These are phyloP conservation scores for Boletus coccyginus DNA, from an alignment of 768 basidiomycete genomes.

Conservation along the genomic window DNA sequence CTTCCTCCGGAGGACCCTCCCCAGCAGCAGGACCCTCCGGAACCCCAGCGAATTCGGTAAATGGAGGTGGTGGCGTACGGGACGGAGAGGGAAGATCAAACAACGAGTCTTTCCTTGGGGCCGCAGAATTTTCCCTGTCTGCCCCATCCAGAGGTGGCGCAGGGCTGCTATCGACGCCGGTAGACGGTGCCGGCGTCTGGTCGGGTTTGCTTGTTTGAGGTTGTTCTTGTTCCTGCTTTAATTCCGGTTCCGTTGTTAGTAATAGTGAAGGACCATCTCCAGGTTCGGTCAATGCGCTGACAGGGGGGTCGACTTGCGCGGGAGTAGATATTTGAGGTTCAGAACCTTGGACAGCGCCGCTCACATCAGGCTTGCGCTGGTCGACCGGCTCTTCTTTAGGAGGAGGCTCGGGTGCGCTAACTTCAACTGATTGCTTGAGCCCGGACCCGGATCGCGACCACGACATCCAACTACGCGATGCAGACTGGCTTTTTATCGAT, in stretches of 20 bases:
- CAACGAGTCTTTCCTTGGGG: neutral
- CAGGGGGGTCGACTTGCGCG: constrained; percentile 24
- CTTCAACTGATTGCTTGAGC: neutral
- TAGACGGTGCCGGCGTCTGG: neutral
- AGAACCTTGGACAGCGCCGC: neutral
- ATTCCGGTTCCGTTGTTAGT: neutral
- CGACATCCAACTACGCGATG: constrained; percentile 3
- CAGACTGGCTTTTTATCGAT: neutral
- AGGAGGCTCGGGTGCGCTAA: neutral
- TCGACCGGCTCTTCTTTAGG: constrained; percentile 3
- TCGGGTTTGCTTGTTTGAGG: neutral
- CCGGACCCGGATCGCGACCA: neutral
- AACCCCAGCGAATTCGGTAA: constrained; percentile 18
- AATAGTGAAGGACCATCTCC: constrained; percentile 7
- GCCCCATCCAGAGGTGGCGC: neutral
- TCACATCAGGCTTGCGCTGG: constrained; percentile 6
- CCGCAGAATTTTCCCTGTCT: neutral
- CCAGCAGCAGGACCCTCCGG: constrained; percentile 1
- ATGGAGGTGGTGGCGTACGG: constrained; percentile 28
- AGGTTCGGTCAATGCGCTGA: constrained; percentile 10
- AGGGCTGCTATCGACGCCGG: constrained; percentile 12
- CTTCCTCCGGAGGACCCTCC: constrained; percentile 5
- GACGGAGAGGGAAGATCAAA: constrained; percentile 9
- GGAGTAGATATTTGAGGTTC: constrained; percentile 19
- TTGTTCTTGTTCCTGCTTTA: neutral